Conservation (phyloP, 169 alveolate genomes). For the Cytauxzoon felis region DNA sequence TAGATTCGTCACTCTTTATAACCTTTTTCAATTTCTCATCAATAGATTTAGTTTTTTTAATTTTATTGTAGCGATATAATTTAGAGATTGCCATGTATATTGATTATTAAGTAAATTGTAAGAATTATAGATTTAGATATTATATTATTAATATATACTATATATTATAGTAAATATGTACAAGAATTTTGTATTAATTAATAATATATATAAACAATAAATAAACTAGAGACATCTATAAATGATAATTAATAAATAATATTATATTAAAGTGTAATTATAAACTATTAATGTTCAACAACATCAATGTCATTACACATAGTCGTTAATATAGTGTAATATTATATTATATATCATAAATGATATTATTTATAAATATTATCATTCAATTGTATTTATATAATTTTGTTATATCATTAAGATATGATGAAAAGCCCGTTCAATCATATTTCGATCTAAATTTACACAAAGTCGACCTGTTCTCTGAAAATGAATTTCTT, state of each 20-base stretch:
- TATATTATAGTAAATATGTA: neutral
- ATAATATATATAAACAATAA: too few species aligned
- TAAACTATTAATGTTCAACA: neutral
- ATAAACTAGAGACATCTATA: too few species aligned
- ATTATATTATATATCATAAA: neutral
- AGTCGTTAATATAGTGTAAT: neutral
- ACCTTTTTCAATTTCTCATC: constrained; percentile 24
- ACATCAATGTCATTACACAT: neutral
- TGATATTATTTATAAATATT: neutral
- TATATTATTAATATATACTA: neutral
- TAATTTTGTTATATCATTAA: too few species aligned
- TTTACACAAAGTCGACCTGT: constrained; percentile 9
- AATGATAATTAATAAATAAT: too few species aligned
- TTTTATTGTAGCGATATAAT: constrained; percentile 40
- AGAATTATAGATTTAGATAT: neutral
- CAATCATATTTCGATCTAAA: constrained; percentile 12
- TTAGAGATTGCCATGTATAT: constrained; percentile 56
- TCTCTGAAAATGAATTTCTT: constrained; percentile 15
- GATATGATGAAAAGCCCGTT: neutral
- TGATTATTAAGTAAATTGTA: neutral
- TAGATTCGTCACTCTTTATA: constrained; percentile 24
- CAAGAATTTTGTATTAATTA: neutral
- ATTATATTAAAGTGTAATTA: too few species aligned
- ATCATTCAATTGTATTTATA: too few species aligned
- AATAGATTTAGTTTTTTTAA: neutral